Evolutionary conservation across 352 stramenopile genomes (phyloP).

Genomic region (Plasmopara halstedii): DNA sequence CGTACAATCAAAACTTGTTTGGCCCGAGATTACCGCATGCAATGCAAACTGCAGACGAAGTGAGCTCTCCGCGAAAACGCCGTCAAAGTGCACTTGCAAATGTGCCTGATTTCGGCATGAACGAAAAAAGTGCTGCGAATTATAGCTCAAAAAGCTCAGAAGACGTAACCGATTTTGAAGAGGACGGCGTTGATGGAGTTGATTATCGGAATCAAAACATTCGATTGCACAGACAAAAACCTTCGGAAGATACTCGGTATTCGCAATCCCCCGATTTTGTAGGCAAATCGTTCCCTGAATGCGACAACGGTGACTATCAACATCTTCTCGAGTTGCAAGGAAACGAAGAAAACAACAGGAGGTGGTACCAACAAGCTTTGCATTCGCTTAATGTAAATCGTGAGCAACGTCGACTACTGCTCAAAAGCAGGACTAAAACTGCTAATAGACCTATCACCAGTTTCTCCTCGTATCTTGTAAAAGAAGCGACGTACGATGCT

Average conservation of each 20-base stretch:
- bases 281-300: neutral
- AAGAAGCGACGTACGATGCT: constrained; percentile 1
- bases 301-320: constrained; percentile 20
- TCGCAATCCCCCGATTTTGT: neutral
- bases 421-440: neutral
- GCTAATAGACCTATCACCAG: neutral
- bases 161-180: too few species aligned
- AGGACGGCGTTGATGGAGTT: neutral
- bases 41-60: neutral
- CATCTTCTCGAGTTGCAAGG: constrained; percentile 29
- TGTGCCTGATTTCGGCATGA: too few species aligned
- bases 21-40: neutral
- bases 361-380: constrained; percentile 32
- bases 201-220: neutral
- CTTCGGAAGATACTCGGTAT: neutral
- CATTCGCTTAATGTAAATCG: constrained; percentile 31
- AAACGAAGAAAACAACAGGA: constrained; percentile 10
- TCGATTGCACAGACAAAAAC: neutral
- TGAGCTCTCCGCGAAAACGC: neutral
- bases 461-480: neutral
- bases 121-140: too few species aligned
- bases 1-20: neutral
- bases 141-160: too few species aligned
- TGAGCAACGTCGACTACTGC: constrained; percentile 14
- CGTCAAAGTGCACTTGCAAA: neutral